Conservation (phyloP, 2,329 filamentous ascomycete genomes). For the Diaporthe eres region DNA sequence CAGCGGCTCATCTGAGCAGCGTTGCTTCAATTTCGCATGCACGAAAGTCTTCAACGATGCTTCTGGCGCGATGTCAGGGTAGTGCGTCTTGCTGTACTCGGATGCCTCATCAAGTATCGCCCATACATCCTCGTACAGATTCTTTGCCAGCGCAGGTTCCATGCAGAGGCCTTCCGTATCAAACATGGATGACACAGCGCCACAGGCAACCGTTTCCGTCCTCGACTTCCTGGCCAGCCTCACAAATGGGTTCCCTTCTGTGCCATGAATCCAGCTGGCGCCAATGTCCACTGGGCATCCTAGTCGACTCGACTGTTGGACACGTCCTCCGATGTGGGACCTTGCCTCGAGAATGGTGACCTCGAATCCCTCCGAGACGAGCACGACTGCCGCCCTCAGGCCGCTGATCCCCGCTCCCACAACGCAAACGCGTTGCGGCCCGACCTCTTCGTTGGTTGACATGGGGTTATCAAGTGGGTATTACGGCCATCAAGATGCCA, state of each 20-base stretch:
- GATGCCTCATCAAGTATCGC: neutral
- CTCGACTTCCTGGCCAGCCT: neutral
- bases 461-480: neutral
- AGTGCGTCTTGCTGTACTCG: neutral
- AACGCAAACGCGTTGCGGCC: neutral
- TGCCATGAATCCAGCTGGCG: conserved; percentile 8
- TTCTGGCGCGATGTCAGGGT: neutral
- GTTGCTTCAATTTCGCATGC: neutral
- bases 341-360: conserved; percentile 17
- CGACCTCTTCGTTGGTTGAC: neutral
- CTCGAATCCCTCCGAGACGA: neutral
- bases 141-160: neutral
- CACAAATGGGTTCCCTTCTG: neutral
- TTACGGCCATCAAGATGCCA: neutral
- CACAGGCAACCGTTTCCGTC: neutral
- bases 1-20: neutral
- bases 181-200: neutral
- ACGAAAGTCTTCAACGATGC: conserved; percentile 4
- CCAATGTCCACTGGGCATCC: neutral
- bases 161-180: neutral
- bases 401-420: conserved; percentile 8
- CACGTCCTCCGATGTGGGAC: neutral
- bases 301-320: neutral
- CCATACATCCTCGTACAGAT: neutral
- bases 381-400: neutral